Base-by-base conservation (phyloP, 1,284 basidiomycete genomes). In the Melampsora americana region DNA sequence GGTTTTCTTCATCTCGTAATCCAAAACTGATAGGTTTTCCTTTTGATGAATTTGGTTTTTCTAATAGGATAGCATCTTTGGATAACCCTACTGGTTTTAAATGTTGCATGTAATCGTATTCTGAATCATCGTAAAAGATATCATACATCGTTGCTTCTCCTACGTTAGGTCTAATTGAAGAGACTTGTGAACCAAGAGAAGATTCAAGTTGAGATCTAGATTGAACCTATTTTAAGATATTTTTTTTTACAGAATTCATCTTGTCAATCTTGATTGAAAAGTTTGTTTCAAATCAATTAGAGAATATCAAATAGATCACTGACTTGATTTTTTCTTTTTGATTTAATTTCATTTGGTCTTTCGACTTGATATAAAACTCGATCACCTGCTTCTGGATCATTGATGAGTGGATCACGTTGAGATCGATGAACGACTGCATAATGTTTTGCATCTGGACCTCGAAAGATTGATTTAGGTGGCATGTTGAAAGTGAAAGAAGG, bases 41-140 rank as follows among this genome's bases (percentile, higher is more conserved):
- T 48, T 39, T 23, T 53, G 6, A 23, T 56, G 26, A 6, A 84
- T 83, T 79, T n/a, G 80, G 75, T 83, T 84, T 12, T 80, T 77
- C 61, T 81, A 83, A 39, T 66, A 69, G 44, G 80, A 78, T 6
- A 90, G 89, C 20, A 89, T 91, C 79, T 92, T 89, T 62, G 95
- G 86, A 78, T 5, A 86, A 79, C 4, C 92, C 92, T 59, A 92
- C 88, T 0, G 87, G 81, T 28, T 91, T 89, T 50, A 99, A 86
- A 84, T 99, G 96, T 84, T 95, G 91, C 92, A 98, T 95, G 85
- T 99, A 99, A 83, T 99, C 92, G 85, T 99, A 99, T 75, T 92
- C 88, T n/a, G 92, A 92, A 82, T 99, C 95, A 84, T 99, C 95
- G 85, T 89, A 99, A 84, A 93, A 94, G 81, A 99, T 86, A 12